Evolutionary conservation across 2,329 filamentous ascomycete species (phyloP), one percentile per base, ranked within the genome.

Genomic region (Cyclaneusma minus): DNA sequence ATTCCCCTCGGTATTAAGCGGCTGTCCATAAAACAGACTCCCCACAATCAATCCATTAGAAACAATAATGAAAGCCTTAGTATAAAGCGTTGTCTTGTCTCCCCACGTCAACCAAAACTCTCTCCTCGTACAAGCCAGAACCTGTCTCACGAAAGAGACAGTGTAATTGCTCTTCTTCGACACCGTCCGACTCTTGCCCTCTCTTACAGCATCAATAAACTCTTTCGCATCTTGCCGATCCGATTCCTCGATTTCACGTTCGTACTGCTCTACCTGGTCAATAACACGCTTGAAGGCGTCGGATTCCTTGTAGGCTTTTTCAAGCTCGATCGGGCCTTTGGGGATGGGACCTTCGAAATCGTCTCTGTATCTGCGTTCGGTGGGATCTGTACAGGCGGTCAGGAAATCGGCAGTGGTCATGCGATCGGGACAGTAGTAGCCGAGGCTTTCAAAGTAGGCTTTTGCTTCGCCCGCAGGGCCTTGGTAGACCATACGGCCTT

Each of bases 41-140:
- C 79, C 76, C 28, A 85, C 73, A 34, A 91, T 80, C 7, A 91
- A 59, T 29, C 52, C 66, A 45, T 81, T 80, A 30, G 74, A 64
- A 30, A 87, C 51, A 40, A 84, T 79, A 44, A 83, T 82, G 50
- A 83, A 78, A 32, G 78, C 62, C 38, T 87, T 89, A 21, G 79
- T 87, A 47, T 72, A 75, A 2, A 89, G 59, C 0, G 78, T 76
- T 1, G 71, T 72, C 32, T 64, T 73, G 49, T 91, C 79, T 20
- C 80, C 80, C 44, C 68, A 65, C 15, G 84, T 66, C 16, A 91
- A 63, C 75, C 79, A 84, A 32, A 82, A 73, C 48, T 89, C 79
- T 21, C 82, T 66, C 37, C 70, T 61, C 0, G 75, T 77, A 54
- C 75, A 58, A 6, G 70, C 68, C 15, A 66, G 44, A 2, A 89